Evolutionary conservation across 192 early-diverging fungal genomes (phyloP).

Genomic region (Entrophospora sp.): DNA sequence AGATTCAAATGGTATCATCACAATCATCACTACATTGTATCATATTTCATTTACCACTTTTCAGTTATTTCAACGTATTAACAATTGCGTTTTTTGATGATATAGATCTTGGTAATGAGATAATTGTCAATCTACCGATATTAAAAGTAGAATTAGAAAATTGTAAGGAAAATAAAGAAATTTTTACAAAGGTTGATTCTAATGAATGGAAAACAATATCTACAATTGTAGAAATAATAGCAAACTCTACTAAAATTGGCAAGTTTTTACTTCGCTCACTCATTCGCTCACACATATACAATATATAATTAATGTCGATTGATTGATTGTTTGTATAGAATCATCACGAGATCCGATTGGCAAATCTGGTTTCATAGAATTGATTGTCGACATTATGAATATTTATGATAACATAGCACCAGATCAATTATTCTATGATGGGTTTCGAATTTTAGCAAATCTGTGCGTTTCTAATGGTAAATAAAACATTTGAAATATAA

Average conservation of each 20-base stretch:
- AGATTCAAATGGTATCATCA: too few species aligned
- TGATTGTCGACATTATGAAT: conserved; percentile 29
- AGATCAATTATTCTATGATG: conserved; percentile 16
- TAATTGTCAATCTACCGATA: too few species aligned
- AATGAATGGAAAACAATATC: too few species aligned
- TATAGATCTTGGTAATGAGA: too few species aligned
- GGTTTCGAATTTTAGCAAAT: conserved; percentile 41
- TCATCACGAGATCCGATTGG: conserved; percentile 38
- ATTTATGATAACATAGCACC: conserved; percentile 16
- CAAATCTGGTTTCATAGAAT: conserved; percentile 28
- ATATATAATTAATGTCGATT: not conserved
- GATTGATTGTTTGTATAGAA: not conserved
- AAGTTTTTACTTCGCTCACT: not conserved
- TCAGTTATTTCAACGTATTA: too few species aligned
- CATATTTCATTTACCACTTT: too few species aligned
- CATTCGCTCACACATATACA: not conserved
- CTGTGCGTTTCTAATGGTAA: conserved; percentile 48
- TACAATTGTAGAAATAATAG: conserved; percentile 25
- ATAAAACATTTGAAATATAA: too few species aligned
- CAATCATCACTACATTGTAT: too few species aligned
- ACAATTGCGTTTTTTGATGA: too few species aligned
- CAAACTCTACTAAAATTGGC: conserved; percentile 32
- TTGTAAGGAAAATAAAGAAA: too few species aligned
- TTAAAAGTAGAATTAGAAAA: too few species aligned
- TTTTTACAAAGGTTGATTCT: too few species aligned